Percentiles rank a stretch among this genome's conserved stretches.
These are phyloP conservation scores for Inga leiocalycina DNA, from an alignment of 306 rosid species.

Conservation along the genomic window DNA sequence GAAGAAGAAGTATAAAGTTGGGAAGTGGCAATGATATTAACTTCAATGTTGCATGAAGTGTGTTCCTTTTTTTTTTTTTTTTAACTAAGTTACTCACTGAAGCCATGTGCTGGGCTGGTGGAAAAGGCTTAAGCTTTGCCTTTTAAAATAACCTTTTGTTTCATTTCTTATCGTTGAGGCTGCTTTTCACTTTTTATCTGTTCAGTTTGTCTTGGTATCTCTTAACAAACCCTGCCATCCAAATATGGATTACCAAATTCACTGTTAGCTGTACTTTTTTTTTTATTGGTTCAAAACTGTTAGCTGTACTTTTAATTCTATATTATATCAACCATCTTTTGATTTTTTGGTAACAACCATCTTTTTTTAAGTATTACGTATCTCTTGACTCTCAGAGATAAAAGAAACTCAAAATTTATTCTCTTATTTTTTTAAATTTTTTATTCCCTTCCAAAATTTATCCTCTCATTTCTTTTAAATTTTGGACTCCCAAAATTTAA, in stretches of 20 bases:
- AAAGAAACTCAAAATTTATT: no score
- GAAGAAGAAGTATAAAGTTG: slow-evolving; percentile 23
- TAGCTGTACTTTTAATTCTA: not conserved
- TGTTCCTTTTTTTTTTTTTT: slow-evolving; percentile 33
- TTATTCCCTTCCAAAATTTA: no score
- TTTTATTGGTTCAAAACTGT: not conserved
- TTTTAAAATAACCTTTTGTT: slow-evolving; percentile 34
- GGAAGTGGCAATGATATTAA: slow-evolving; percentile 52
- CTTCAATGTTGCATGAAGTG: slow-evolving; percentile 48
- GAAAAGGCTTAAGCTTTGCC: slow-evolving; percentile 37
- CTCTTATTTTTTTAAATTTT: no score
- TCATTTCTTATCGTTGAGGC: slow-evolving; percentile 36
- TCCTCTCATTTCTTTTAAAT: no score
- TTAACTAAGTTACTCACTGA: slow-evolving; percentile 40
- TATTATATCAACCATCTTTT: not conserved
- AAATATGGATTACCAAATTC: not conserved
- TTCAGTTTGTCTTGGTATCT: slow-evolving; percentile 32
- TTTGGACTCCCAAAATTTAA: no score
- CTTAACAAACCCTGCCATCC: slow-evolving; percentile 34
- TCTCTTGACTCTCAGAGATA: not conserved
- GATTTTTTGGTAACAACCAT: not conserved
- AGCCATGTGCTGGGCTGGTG: slow-evolving; percentile 66
- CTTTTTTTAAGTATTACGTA: not conserved
- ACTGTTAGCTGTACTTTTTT: not conserved
- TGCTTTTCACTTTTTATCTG: slow-evolving; percentile 34